Base-by-base conservation (phyloP, 2,329 filamentous ascomycete species). In the Arthrinium puccinioides region DNA sequence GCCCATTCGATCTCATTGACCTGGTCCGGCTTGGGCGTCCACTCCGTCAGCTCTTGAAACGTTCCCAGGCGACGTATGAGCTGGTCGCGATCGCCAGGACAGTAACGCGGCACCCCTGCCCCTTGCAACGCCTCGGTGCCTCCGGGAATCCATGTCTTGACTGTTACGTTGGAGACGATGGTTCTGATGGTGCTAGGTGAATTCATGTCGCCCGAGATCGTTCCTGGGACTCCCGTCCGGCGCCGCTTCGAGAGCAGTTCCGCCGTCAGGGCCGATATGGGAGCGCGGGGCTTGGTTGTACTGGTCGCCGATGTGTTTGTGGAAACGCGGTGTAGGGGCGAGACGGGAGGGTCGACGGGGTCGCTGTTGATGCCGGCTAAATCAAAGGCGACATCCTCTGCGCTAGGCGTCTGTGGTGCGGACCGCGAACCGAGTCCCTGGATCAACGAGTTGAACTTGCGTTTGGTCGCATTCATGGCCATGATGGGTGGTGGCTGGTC, bases 1-100 rank as follows among this genome's bases (percentile, higher is more conserved):
- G 89, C 89, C 92, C 92, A 98, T 57, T 88, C 84, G 7, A 96
- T 80, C 62, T 97, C 92, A 54, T 79, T 87, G 49, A 97, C 81
- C 23, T 70, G 72, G 36, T 89, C 77, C 0, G 92, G 89, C 57
- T 97, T 97, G 0, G 87, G 84, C n/a, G 85, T 84, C 90, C 90
- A 98, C 56, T 84, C 77, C 37, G 87, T 92, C 32, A 97, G 80
- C 48, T 90, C 87, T 54, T 90, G 84, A 55, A 94, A 98, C 0
- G 87, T 94, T 42, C 83, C 83, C 20, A 98, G 69, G 18, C 92
- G 71, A 49, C 75, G 78, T 9, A 97, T 70, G 44, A 97, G 88
- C 48, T 87, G 79, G 26, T 80, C 78, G 37, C 92, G 84, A 57
- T 92, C 89, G 64, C 82, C 85, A 0, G 92, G 90, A 37, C 85